Evolutionary conservation across 73 alveolate species (phyloP), one percentile per base, ranked within the genome.

Genomic region (Blepharisma stoltei): DNA sequence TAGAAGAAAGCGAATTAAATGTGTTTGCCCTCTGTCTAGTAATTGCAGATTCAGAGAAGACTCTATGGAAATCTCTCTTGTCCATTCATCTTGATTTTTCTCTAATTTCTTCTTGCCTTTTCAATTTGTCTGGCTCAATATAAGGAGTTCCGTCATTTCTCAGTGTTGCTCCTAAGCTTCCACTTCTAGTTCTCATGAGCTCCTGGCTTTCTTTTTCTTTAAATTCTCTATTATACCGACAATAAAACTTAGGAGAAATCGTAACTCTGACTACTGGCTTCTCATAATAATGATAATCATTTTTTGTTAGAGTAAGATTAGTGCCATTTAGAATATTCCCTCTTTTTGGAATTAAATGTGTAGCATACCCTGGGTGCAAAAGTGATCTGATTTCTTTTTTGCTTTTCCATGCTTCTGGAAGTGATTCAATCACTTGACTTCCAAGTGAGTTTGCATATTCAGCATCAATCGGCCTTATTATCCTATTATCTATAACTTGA

Each of bases 91-190:
- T 25, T 25, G 14, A 8, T 5, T 60, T 60, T 18, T n/a, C 38
- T 38, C 14, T 14, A 1, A 60, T 60, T 14, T 14, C 49, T 20
- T 60, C 73, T 18, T 9, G 18, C 5, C 73, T 60, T 9, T 18
- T 9, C 48, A 20, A 14, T 60, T 60, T 60, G 0, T 60, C 73
- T 14, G 73, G 73, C 18, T 60, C 73, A 25, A 25, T 25, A 60
- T 60, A 60, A 18, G 37, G 73, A 25, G 46, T 60, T 60, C 73
- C 47, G 5, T 60, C 73, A 60, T 60, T 60, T 25, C 73, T 60
- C 0, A 60, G 14, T 18, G 73, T 60, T 25, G 73, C 1, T 47
- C 73, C 73, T 8, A 14, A 14, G 73, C 73, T 60, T 60, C 73
- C 73, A 60, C 46, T 60, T 25, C 73, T 14, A 14, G 73, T 60